Evolutionary conservation across 257 asterid genomes (phyloP), one percentile per base, ranked within the genome.

Genomic region (Nicotiana noctiflora): DNA sequence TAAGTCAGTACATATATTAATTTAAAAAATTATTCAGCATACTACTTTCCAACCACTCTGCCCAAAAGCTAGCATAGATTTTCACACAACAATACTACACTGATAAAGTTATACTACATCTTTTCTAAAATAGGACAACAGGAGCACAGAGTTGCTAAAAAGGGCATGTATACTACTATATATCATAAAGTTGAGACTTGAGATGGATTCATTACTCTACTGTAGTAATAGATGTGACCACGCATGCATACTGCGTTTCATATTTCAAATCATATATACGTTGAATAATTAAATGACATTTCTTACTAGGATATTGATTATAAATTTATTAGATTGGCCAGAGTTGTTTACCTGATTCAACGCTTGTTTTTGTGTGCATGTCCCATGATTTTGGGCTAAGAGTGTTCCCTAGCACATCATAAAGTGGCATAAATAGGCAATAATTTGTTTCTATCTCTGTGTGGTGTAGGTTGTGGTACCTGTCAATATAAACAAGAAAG

Each of bases 401-500:
- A n/a, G 98, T 91, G 77, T 88, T 88, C 34, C 98, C 97, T 49
- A 94, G 31, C 25, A 89, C 93, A 88, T 94, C 98, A 63, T 85
- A 92, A 53, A 92, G 83, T 18, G 97, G 98, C 98, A 94, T 94
- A 90, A 94, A 94, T 19, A 94, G 92, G 89, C 98, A 92, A 79
- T 83, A 92, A 53, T 94, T 94, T 76, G 97, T 85, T 80, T 51
- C 84, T 92, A 79, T 88, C 75, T 94, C 93, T 4, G 81, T 83
- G 72, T 88, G 94, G 83, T 92, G 98, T 37, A 94, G 82, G 85
- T 87, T 92, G 85, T 94, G 98, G 85, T 92, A 94, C 66, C 98
- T 94, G 97, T 83, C 27, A 70, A n/a, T 44, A 70, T 3, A 44
- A 8, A 40, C 10, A 70, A 40, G 0, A 27, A 63, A 31, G 0